These are phyloP conservation scores for Microascus cirrosus DNA, from an alignment of 2,329 filamentous ascomycete species.

Conservation along the genomic window DNA sequence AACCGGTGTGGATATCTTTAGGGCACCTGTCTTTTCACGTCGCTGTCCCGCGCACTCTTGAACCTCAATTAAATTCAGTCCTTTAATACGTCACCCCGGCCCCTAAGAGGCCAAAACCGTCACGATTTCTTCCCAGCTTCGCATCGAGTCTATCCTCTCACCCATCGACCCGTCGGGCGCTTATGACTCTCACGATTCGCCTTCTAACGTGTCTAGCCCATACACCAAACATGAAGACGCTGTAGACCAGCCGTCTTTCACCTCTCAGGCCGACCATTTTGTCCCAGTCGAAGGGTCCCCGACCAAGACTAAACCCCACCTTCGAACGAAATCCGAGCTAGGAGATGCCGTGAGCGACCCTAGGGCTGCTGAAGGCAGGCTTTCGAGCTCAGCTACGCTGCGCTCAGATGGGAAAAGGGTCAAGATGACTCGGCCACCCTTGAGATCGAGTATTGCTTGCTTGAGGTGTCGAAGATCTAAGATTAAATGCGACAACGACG, in stretches of 20 bases:
- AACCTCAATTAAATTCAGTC: neutral
- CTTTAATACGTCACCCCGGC: neutral
- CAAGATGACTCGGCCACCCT: slow-evolving; percentile 28
- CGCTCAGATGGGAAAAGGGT: neutral
- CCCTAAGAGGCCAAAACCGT: slow-evolving; percentile 23
- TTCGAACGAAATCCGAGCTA: neutral
- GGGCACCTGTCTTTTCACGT: neutral
- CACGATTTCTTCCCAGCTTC: slow-evolving; percentile 38
- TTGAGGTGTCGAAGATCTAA: slow-evolving; percentile 67
- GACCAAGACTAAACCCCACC: neutral
- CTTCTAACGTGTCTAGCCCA: slow-evolving; percentile 1
- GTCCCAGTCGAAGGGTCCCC: neutral
- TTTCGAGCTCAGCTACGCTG: neutral
- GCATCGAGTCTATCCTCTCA: slow-evolving; percentile 40
- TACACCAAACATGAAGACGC: slow-evolving; percentile 2
- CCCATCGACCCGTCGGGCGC: slow-evolving; percentile 25
- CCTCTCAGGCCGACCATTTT: neutral
- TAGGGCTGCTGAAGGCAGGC: neutral
- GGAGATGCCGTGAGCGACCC: slow-evolving; percentile 1
- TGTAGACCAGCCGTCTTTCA: neutral
- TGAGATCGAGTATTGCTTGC: slow-evolving; percentile 74
- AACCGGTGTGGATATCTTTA: neutral
- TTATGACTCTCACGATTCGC: slow-evolving; percentile 20
- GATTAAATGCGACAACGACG: slow-evolving; percentile 77
- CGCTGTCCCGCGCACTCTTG: neutral